phyloP scores from a whole-genome alignment of 305 asterid species.

The Fraxinus angustifolia region DNA sequence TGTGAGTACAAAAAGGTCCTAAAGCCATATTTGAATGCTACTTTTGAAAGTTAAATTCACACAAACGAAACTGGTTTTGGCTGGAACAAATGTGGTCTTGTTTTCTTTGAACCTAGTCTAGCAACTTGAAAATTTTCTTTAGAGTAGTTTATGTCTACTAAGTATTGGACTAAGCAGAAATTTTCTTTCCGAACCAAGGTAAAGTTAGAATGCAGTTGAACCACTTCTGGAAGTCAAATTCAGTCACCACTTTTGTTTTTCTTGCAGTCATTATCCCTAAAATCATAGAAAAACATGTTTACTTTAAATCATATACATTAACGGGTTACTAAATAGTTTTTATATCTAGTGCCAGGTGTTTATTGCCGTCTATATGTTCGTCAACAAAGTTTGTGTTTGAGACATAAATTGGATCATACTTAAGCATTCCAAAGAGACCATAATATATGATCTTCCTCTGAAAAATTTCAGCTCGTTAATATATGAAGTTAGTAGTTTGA shows the following conservation, averaged over 20 bases:
- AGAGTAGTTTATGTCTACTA: neutral
- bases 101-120: slow-evolving; percentile 1
- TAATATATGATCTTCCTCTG: neutral
- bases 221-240: neutral
- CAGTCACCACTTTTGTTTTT: neutral
- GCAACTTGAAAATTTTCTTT: neutral
- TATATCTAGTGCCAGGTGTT: neutral
- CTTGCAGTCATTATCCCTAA: neutral
- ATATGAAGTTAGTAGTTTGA: neutral
- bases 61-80: neutral
- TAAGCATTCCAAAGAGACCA: neutral
- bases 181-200: neutral
- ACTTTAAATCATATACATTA: neutral
- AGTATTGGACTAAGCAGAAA: neutral
- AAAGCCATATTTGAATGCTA: neutral
- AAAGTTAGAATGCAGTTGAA: neutral
- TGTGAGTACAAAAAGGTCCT: slow-evolving; percentile 45
- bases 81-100: neutral
- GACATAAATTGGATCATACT: neutral
- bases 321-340: neutral
- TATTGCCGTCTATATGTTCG: neutral
- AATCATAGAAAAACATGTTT: neutral
- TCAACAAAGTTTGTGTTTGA: neutral
- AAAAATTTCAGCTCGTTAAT: neutral
- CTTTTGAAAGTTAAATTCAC: neutral